Conservation (phyloP, 805 yeast genomes). For the Ogataea methanolica region DNA sequence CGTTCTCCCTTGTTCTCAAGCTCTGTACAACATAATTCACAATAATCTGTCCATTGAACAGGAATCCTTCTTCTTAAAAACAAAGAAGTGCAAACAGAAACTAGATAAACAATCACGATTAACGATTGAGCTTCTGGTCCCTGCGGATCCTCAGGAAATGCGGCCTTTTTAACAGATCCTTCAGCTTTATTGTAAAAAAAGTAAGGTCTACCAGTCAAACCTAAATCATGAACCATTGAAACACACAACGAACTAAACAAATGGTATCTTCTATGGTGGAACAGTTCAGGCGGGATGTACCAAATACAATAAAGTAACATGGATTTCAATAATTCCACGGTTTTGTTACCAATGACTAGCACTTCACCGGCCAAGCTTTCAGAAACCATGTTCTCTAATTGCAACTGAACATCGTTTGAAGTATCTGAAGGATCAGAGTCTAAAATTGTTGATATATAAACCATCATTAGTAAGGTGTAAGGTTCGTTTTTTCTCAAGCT, state of each 20-base stretch:
- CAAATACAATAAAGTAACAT: constrained; percentile 61
- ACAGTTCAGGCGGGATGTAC: constrained; percentile 82
- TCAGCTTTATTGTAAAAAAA: constrained; percentile 37
- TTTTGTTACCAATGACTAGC: constrained; percentile 65
- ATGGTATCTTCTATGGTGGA: constrained; percentile 74
- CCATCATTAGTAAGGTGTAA: constrained; percentile 55
- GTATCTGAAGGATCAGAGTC: constrained; percentile 23
- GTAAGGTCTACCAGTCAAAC: constrained; percentile 54
- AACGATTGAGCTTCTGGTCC: constrained; percentile 45
- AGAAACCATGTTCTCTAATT: constrained; percentile 49
- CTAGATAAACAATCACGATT: constrained; percentile 54
- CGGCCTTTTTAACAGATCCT: constrained; percentile 37
- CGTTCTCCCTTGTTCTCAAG: constrained; percentile 36
- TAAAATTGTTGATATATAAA: constrained; percentile 54
- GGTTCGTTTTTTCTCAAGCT: constrained; percentile 51
- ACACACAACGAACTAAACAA: constrained; percentile 61
- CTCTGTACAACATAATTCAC: constrained; percentile 54
- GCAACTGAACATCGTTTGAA: constrained; percentile 38
- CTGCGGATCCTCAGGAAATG: constrained; percentile 33
- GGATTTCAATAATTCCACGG: constrained; percentile 60
- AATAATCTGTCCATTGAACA: constrained; percentile 60
- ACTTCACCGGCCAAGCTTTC: constrained; percentile 52
- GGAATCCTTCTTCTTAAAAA: constrained; percentile 60
- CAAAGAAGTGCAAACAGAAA: constrained; percentile 59
- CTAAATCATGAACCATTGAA: constrained; percentile 70